Percentiles rank a stretch among this genome's conserved stretches.
These are phyloP conservation scores for Sclerotiophoma versabilis DNA, from an alignment of 2,329 filamentous ascomycete species.

Conservation along the genomic window DNA sequence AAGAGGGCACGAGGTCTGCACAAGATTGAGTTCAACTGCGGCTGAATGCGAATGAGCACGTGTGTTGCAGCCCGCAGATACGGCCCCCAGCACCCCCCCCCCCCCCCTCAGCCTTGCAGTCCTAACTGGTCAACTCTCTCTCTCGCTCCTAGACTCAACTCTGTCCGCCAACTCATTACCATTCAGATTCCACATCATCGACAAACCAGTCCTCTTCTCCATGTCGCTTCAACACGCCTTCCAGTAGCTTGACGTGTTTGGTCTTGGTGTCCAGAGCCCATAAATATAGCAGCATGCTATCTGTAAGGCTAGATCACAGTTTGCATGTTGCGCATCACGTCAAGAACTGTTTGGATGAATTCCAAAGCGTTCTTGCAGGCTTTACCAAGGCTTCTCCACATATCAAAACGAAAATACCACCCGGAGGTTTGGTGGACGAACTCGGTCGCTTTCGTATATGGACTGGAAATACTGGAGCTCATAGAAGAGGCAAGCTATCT, in stretches of 20 bases:
- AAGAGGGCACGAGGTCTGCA: no score
- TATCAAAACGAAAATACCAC: constrained; percentile 16
- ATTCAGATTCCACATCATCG: no score
- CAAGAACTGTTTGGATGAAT: constrained; percentile 17
- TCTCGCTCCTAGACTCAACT: no score
- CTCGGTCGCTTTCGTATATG: constrained; percentile 41
- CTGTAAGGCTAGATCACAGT: not conserved
- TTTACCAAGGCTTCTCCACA: not conserved
- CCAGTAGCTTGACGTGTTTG: no score
- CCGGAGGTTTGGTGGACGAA: constrained; percentile 21
- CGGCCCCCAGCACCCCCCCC: constrained; percentile 1
- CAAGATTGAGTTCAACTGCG: constrained; percentile 6
- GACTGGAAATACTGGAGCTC: constrained; percentile 45
- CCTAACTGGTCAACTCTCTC: not conserved
- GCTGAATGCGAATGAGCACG: not conserved
- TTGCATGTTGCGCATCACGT: constrained; percentile 19
- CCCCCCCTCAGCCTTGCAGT: not conserved
- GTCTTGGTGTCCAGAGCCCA: no score
- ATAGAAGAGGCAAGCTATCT: constrained; percentile 36
- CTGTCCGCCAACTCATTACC: no score
- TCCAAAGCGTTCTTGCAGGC: constrained; percentile 5
- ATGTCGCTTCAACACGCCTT: no score
- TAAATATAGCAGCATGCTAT: no score
- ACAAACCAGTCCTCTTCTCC: no score
- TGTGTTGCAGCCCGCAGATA: constrained; percentile 3